Percentiles rank a stretch among this genome's conserved stretches.
Evolutionary conservation across 805 yeast species (phyloP).

Genomic region (Clavispora carvajalis): DNA sequence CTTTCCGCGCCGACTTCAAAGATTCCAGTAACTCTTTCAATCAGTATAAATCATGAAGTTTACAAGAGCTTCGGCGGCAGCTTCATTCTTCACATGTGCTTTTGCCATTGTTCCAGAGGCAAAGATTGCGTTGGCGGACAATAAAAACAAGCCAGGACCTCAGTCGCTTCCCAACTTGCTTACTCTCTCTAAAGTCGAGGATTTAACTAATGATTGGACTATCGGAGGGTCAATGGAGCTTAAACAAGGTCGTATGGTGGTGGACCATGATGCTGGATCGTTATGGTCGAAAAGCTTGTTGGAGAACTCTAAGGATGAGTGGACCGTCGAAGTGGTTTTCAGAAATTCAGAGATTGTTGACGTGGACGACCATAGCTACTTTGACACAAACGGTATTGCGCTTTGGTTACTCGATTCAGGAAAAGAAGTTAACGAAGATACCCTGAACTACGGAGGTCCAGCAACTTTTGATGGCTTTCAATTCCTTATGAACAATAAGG

Average conservation of each 20-base stretch:
- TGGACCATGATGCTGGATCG: conserved; percentile 34
- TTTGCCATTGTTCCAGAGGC: conserved; percentile 12
- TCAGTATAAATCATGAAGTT: too few species aligned
- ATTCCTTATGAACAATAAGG: conserved; percentile 46
- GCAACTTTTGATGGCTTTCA: conserved; percentile 58
- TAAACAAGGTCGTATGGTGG: conserved; percentile 49
- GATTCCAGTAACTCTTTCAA: too few species aligned
- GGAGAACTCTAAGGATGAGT: conserved; percentile 28
- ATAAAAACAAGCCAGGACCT: conserved; percentile 5
- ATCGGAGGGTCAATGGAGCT: conserved; percentile 33
- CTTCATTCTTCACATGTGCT: not conserved
- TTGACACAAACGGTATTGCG: conserved; percentile 49
- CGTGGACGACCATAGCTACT: conserved; percentile 22
- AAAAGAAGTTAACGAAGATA: conserved; percentile 15
- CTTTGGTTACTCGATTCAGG: conserved; percentile 45
- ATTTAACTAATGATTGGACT: conserved; percentile 34
- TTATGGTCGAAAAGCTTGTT: conserved; percentile 36
- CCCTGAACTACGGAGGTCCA: conserved; percentile 50
- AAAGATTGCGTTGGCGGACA: conserved; percentile 6
- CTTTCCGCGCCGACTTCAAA: not conserved
- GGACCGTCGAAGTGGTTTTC: conserved; percentile 59
- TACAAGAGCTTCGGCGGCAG: not conserved
- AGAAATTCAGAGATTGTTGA: conserved; percentile 48
- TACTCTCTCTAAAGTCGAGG: conserved; percentile 18
- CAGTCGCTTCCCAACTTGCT: conserved; percentile 37